Evolutionary conservation across 257 asterid genomes (phyloP).

Genomic region (Solanum ossicruentum): DNA sequence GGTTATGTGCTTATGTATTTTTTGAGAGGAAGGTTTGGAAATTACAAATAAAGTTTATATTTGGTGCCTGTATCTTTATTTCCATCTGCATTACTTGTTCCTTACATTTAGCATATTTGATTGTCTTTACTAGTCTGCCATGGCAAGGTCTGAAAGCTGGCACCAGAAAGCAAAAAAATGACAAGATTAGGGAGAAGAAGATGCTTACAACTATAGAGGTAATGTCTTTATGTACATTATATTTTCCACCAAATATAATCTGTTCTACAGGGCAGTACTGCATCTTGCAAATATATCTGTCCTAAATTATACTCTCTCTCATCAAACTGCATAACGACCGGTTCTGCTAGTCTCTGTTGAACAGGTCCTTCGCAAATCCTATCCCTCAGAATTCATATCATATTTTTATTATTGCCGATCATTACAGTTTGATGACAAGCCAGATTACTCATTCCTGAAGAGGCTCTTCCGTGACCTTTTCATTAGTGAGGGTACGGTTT

Average conservation of each 20-base stretch:
- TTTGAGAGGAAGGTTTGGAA: constrained; percentile 77
- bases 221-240: neutral
- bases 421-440: constrained; percentile 70
- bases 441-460: constrained; percentile 80
- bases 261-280: neutral
- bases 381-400: constrained; percentile 79
- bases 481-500: constrained; percentile 53
- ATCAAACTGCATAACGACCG: neutral
- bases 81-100: neutral
- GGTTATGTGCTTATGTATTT: constrained; percentile 96
- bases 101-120: neutral
- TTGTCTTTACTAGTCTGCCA: constrained; percentile 49
- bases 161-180: constrained; percentile 84
- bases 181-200: constrained; percentile 88
- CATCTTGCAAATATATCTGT: neutral
- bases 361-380: constrained; percentile 83
- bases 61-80: neutral
- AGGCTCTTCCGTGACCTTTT: constrained; percentile 70
- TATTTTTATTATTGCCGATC: constrained; percentile 91
- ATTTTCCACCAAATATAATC: neutral
- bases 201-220: constrained; percentile 94
- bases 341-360: neutral
- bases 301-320: neutral
- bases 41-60: neutral
- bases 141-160: constrained; percentile 98